Base-by-base conservation (phyloP, 495 filamentous ascomycete species). In the Rusavskia elegans region DNA sequence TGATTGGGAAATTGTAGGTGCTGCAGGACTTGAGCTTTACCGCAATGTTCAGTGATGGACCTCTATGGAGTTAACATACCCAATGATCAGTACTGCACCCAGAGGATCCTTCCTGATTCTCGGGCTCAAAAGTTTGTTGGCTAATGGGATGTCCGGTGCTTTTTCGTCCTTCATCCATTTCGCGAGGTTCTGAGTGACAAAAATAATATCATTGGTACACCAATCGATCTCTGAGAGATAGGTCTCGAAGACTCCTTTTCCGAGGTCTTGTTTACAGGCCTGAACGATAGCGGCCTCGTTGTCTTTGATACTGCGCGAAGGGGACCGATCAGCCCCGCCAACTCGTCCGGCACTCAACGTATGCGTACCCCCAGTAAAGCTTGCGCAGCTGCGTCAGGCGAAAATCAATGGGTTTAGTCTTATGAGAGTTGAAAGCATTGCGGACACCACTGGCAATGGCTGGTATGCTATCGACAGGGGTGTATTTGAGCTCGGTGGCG, bases 1-100 rank as follows among this genome's bases (percentile, higher is more conserved):
- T 83, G 60, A 94, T 67, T 40, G 92, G 92, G 66, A 84, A 95
- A 72, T 98, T 97, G 72, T 84, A 97, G 41, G 88, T 76, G 45
- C 80, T 83, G 38, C 32, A 35, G 32, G 13, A 10, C 7, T 13
- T 35, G 32, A 35, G 32, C 32, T 11, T 30, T 30, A 30, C 29
- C 3, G 29, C 29, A 30, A 4, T 30, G 29, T 4, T 35, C 8
- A 2, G 2, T 35, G 13, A 35, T 35, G 13, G n/a, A 27, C 23
- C 38, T 45, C 9, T 35, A 52, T 17, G 21, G n/a, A 23, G 16
- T 19, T 14, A 42, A 64, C 69, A 23, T 67, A 84, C 76, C 90
- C 92, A 63, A 98, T 90, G 56, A 96, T 80, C 57, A 97, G 68
- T 1, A 89, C 80, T 36, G 76, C 64, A 39, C 92, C 92, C 41